Evolutionary conservation across 192 early-diverging fungal genomes (phyloP).

Genomic region (Spizellomyces sp.): DNA sequence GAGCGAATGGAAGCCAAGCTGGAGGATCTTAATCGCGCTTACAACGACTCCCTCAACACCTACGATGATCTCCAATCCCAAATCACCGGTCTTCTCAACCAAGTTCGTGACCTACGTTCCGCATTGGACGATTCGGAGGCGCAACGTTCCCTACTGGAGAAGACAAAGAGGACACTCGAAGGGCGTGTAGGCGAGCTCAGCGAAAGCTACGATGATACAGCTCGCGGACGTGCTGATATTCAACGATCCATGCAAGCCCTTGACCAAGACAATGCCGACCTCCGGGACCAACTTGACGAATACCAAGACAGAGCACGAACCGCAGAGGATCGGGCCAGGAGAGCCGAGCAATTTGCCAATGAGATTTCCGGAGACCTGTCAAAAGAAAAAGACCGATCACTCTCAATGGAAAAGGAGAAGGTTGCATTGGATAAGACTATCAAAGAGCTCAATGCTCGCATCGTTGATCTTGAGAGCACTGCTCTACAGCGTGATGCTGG

Average conservation of each 20-base stretch:
- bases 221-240: slow-evolving; percentile 69
- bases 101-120: slow-evolving; percentile 62
- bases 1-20: slow-evolving; percentile 73
- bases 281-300: slow-evolving; percentile 75
- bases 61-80: slow-evolving; percentile 69
- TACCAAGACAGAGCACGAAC: slow-evolving; percentile 65
- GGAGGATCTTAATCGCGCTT: slow-evolving; percentile 67
- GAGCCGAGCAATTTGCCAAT: slow-evolving; percentile 65
- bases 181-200: slow-evolving; percentile 72
- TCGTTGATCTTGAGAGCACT: slow-evolving; percentile 76
- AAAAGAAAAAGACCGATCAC: slow-evolving; percentile 62
- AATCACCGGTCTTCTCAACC: slow-evolving; percentile 50
- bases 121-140: slow-evolving; percentile 72
- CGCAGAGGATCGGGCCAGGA: slow-evolving; percentile 67
- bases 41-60: slow-evolving; percentile 59
- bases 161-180: slow-evolving; percentile 73
- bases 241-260: slow-evolving; percentile 68
- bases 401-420: slow-evolving; percentile 64
- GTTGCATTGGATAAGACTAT: slow-evolving; percentile 78
- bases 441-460: slow-evolving; percentile 74
- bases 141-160: slow-evolving; percentile 64
- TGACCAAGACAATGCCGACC: slow-evolving; percentile 72
- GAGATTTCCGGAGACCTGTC: slow-evolving; percentile 72
- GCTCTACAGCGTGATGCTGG: slow-evolving; percentile 55
- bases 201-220: slow-evolving; percentile 68